Evolutionary conservation across 371 early-diverging fungal genomes (phyloP).

Genomic region (Mycotypha africana): DNA sequence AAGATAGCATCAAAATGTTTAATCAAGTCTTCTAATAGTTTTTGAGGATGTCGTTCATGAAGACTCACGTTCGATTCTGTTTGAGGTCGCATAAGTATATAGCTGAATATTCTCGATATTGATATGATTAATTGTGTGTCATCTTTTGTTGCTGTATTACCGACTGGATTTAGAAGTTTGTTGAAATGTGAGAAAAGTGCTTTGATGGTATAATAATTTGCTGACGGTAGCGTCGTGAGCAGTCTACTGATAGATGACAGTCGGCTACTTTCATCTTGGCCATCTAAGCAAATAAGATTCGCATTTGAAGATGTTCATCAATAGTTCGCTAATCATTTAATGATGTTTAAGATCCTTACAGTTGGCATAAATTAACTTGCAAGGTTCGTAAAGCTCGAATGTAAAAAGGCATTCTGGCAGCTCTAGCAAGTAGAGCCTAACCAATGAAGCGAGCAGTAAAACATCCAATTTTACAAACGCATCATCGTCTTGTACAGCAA

Average conservation of each 20-base stretch:
- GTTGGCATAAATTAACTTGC: slow-evolving; percentile 59
- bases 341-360: too few relatives aligned
- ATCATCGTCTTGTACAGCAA: too few relatives aligned
- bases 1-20: slow-evolving; percentile 25
- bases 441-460: slow-evolving; percentile 51
- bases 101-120: slow-evolving; percentile 40
- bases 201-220: slow-evolving; percentile 48
- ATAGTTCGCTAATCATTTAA: too few relatives aligned
- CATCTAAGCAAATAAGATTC: slow-evolving; percentile 11
- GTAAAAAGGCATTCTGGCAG: slow-evolving; percentile 68
- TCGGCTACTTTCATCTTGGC: slow-evolving; percentile 34
- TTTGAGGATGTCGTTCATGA: slow-evolving; percentile 54
- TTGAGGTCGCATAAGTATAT: slow-evolving; percentile 55
- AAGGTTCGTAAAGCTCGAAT: slow-evolving; percentile 70
- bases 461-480: slow-evolving; percentile 52
- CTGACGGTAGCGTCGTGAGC: slow-evolving; percentile 44
- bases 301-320: not conserved
- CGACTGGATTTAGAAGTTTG: slow-evolving; percentile 19
- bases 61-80: slow-evolving; percentile 42
- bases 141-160: too few relatives aligned
- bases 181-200: slow-evolving; percentile 43
- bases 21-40: slow-evolving; percentile 53
- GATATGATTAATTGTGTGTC: slow-evolving; percentile 2
- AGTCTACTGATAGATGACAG: slow-evolving; percentile 44
- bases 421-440: slow-evolving; percentile 69